Percentiles rank a stretch among this genome's conserved stretches.
These are phyloP conservation scores for Diaporthe humulicola DNA, from an alignment of 2,329 filamentous ascomycete genomes.

Conservation along the genomic window DNA sequence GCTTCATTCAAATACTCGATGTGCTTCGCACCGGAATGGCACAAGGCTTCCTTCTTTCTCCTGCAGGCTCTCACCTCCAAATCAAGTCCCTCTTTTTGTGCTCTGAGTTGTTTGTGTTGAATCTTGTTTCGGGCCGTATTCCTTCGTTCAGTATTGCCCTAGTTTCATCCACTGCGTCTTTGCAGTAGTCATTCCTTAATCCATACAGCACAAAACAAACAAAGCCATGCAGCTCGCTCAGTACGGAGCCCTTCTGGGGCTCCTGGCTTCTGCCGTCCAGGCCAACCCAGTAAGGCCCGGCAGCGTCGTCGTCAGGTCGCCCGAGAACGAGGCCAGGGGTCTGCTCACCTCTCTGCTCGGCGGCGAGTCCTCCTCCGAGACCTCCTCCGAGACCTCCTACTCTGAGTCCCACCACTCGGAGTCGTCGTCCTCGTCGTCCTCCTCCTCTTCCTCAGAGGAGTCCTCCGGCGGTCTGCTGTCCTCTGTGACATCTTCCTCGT, in stretches of 20 bases:
- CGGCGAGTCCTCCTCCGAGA: background rate
- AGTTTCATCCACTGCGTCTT: constrained; percentile 33
- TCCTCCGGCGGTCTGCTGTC: constrained; percentile 17
- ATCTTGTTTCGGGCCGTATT: constrained; percentile 32
- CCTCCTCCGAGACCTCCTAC: constrained; percentile 18
- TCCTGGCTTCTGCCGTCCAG: constrained; percentile 35
- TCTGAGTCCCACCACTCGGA: background rate
- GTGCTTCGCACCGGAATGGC: background rate
- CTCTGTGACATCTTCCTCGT: constrained; percentile 14
- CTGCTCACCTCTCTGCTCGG: constrained; percentile 21
- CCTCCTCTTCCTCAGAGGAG: background rate
- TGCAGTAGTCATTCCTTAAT: constrained; percentile 38
- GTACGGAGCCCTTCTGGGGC: constrained; percentile 38
- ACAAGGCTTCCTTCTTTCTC: background rate
- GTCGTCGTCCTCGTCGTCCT: constrained; percentile 8
- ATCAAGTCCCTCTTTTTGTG: constrained; percentile 39
- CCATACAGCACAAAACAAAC: constrained; percentile 1
- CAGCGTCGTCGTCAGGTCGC: constrained; percentile 30
- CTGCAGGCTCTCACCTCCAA: constrained; percentile 37
- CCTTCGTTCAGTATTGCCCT: constrained; percentile 30
- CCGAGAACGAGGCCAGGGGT: constrained; percentile 34
- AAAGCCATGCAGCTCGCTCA: constrained; percentile 37
- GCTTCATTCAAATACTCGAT: constrained; percentile 29
- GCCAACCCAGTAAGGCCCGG: constrained; percentile 35
- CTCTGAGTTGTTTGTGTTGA: constrained; percentile 37